Evolutionary conservation across 2,329 filamentous ascomycete species (phyloP).

Genomic region (Microcyclospora pomicola): DNA sequence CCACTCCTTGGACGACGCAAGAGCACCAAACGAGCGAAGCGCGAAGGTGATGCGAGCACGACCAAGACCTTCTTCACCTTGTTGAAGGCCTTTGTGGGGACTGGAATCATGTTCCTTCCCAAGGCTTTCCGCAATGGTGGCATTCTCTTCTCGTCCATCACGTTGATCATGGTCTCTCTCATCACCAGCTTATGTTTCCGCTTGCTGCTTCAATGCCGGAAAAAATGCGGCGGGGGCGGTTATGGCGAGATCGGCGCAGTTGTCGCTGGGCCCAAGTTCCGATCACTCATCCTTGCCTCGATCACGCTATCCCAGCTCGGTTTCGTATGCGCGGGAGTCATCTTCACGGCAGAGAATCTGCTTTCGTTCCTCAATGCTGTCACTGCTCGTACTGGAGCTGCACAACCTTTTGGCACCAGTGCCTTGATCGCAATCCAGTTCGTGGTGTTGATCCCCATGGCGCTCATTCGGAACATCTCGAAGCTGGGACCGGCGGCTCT

Average conservation of each 20-base stretch:
- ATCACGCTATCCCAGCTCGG: slow-evolving; percentile 63
- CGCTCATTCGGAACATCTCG: slow-evolving; percentile 60
- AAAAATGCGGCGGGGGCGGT: slow-evolving; percentile 48
- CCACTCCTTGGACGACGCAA: slow-evolving; percentile 47
- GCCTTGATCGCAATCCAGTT: slow-evolving; percentile 54
- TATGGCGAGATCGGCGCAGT: slow-evolving; percentile 61
- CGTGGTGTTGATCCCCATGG: slow-evolving; percentile 49
- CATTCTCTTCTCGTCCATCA: slow-evolving; percentile 58
- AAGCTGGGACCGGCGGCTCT: slow-evolving; percentile 57
- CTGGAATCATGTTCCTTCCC: slow-evolving; percentile 69
- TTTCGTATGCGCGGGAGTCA: slow-evolving; percentile 64
- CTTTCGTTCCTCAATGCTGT: slow-evolving; percentile 54
- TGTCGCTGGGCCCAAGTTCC: slow-evolving; percentile 50
- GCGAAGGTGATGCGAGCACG: slow-evolving; percentile 51
- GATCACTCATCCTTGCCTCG: slow-evolving; percentile 52
- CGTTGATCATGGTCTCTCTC: slow-evolving; percentile 49
- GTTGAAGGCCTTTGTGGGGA: slow-evolving; percentile 66
- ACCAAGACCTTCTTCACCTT: slow-evolving; percentile 65
- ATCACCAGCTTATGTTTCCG: slow-evolving; percentile 60
- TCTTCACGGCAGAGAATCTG: slow-evolving; percentile 65
- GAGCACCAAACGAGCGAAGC: slow-evolving; percentile 33
- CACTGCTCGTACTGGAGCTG: slow-evolving; percentile 24
- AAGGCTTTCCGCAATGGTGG: slow-evolving; percentile 70
- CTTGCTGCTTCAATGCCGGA: slow-evolving; percentile 53
- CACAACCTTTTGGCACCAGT: slow-evolving; percentile 39